phyloP scores from a whole-genome alignment of 2,329 filamentous ascomycete species.

The Fusarium continuum region DNA sequence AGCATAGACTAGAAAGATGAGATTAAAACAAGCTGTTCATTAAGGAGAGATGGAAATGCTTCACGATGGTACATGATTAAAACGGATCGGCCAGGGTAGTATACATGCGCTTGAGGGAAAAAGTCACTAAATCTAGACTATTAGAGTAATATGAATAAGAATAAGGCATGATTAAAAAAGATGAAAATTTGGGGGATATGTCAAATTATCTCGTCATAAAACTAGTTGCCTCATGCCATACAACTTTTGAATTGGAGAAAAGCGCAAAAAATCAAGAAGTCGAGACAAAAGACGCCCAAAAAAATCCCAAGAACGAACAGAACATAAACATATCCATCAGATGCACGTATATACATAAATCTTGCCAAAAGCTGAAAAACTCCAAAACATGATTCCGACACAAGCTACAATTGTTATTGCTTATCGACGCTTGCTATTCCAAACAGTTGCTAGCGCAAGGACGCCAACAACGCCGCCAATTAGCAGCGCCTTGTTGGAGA shows the following conservation, averaged over 20 bases:
- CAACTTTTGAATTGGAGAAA: slow-evolving; percentile 22
- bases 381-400: slow-evolving; percentile 2
- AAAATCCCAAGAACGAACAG: slow-evolving; percentile 7
- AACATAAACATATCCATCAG: slow-evolving; percentile 25
- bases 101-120: neutral
- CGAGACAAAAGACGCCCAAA: slow-evolving; percentile 26
- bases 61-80: slow-evolving; percentile 25
- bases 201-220: slow-evolving; percentile 16
- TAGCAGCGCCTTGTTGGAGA: slow-evolving; percentile 46
- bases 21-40: neutral
- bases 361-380: slow-evolving; percentile 2
- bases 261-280: neutral
- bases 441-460: slow-evolving; percentile 51
- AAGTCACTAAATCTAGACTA: slow-evolving; percentile 1
- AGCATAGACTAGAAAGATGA: neutral
- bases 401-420: neutral
- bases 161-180: no score
- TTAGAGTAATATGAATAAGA: slow-evolving; percentile 15
- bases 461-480: slow-evolving; percentile 50
- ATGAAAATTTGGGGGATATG: no score
- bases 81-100: slow-evolving; percentile 10
- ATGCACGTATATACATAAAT: slow-evolving; percentile 30
- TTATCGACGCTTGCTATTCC: slow-evolving; percentile 48
- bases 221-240: slow-evolving; percentile 18
- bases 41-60: neutral